Evolutionary conservation across 495 filamentous ascomycete genomes (phyloP).

Genomic region (Hypoxylon intermedium): DNA sequence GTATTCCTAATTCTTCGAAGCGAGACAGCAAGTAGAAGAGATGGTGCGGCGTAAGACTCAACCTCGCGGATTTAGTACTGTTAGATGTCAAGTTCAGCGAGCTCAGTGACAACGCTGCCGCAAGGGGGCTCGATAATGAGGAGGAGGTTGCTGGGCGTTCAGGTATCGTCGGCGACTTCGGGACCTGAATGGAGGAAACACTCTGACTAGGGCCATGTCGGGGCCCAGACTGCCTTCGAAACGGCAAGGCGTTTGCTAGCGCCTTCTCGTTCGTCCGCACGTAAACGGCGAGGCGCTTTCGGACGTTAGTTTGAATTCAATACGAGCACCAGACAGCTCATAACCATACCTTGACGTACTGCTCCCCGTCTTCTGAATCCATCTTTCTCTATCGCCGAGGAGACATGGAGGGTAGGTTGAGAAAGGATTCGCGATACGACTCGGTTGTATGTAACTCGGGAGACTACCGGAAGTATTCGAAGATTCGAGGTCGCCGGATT

Average conservation of each 20-base stretch:
- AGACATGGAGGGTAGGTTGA: constrained; percentile 48
- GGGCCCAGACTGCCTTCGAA: constrained; percentile 68
- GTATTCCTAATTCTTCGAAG: constrained; percentile 89
- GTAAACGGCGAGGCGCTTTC: constrained; percentile 89
- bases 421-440: constrained; percentile 7
- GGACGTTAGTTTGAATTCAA: constrained; percentile 14
- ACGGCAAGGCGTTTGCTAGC: constrained; percentile 91
- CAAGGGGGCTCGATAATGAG: constrained; percentile 74
- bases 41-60: constrained; percentile 96
- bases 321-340: background rate
- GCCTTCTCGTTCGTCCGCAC: constrained; percentile 97
- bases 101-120: constrained; percentile 84
- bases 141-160: constrained; percentile 64
- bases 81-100: constrained; percentile 83
- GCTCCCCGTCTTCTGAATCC: constrained; percentile 88
- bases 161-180: constrained; percentile 56
- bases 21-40: constrained; percentile 94
- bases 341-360: constrained; percentile 78
- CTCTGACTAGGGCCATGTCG: constrained; percentile 69
- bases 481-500: constrained; percentile 8
- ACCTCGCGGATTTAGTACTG: constrained; percentile 83
- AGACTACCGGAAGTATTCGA: constrained; percentile 11
- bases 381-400: constrained; percentile 55
- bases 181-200: constrained; percentile 56
- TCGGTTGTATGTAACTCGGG: constrained; percentile 24